phyloP scores from a whole-genome alignment of 805 yeast genomes.

The Teunomyces gatunensis region DNA sequence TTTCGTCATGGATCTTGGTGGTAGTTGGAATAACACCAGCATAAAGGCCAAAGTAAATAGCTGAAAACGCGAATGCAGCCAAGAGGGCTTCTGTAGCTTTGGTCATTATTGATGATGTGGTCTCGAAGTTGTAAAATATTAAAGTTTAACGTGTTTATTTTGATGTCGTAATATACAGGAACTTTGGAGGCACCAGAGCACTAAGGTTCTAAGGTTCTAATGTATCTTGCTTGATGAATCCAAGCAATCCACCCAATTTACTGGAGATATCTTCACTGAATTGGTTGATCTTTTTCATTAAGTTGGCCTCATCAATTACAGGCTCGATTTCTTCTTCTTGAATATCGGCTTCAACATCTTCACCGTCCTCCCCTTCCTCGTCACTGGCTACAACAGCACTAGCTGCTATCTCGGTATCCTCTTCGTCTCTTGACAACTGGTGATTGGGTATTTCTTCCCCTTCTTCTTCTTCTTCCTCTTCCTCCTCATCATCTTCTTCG shows the following conservation, averaged over 20 bases:
- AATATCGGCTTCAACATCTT: constrained; percentile 15
- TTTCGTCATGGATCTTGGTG: constrained; percentile 45
- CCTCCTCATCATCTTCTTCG: constrained; percentile 18
- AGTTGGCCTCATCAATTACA: constrained; percentile 11
- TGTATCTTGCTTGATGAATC: constrained; percentile 38
- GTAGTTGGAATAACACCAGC: constrained; percentile 56
- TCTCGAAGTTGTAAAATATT: not conserved
- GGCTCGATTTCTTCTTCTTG: constrained; percentile 2
- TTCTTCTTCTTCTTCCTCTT: constrained; percentile 12
- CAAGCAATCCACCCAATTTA: constrained; percentile 29
- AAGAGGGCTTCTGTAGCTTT: constrained; percentile 62
- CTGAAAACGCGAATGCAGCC: constrained; percentile 43
- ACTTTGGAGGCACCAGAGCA: too few species aligned
- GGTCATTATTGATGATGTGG: constrained; percentile 45
- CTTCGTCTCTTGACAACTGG: constrained; percentile 14
- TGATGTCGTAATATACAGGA: not conserved
- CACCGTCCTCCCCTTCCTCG: constrained; percentile 22
- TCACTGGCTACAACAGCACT: constrained; percentile 23
- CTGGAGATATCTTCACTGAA: constrained; percentile 36
- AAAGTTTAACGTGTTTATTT: constrained; percentile 6
- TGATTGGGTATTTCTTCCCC: constrained; percentile 12
- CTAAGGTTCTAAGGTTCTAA: not conserved
- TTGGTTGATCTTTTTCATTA: constrained; percentile 34
- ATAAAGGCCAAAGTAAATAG: constrained; percentile 52
- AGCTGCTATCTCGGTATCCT: constrained; percentile 10